Conservation (phyloP, 164 flowering plant species). For the Tetrastigma voinierianum region DNA sequence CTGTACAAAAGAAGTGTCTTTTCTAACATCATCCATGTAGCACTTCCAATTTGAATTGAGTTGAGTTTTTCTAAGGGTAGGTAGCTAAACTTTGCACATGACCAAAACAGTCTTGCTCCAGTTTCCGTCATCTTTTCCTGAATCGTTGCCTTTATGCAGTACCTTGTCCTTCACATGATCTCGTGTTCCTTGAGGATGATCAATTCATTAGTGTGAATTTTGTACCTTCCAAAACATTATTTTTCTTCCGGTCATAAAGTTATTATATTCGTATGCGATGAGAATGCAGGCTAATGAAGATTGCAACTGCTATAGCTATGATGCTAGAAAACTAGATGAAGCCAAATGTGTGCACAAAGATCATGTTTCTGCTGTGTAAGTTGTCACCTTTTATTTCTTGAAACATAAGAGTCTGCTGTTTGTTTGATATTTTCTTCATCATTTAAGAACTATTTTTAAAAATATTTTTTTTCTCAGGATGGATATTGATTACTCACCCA, state of each 20-base stretch:
- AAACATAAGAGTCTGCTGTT: neutral
- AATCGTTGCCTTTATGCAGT: too few species aligned
- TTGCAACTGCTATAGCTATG: constrained; percentile 88
- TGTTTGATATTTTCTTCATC: neutral
- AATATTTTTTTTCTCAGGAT: constrained; percentile 51
- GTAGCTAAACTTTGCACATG: too few species aligned
- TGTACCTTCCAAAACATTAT: neutral
- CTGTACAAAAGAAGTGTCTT: too few species aligned
- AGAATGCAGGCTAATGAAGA: constrained; percentile 90
- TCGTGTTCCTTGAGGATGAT: too few species aligned
- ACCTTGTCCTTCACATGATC: too few species aligned
- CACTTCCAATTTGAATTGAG: too few species aligned
- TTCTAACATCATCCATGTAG: too few species aligned
- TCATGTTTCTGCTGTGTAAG: constrained; percentile 98
- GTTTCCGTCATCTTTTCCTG: too few species aligned
- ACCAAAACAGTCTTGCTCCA: too few species aligned
- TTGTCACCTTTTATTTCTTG: neutral
- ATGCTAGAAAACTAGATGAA: constrained; percentile 72
- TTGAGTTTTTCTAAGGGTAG: too few species aligned
- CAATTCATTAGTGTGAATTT: neutral
- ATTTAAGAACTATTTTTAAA: neutral
- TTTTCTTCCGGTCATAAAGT: neutral
- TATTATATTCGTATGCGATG: neutral
- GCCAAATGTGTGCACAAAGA: constrained; percentile 91
- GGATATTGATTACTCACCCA: constrained; percentile 98